phyloP scores from a whole-genome alignment of 371 early-diverging fungal genomes.

The Mucor mucedo region DNA sequence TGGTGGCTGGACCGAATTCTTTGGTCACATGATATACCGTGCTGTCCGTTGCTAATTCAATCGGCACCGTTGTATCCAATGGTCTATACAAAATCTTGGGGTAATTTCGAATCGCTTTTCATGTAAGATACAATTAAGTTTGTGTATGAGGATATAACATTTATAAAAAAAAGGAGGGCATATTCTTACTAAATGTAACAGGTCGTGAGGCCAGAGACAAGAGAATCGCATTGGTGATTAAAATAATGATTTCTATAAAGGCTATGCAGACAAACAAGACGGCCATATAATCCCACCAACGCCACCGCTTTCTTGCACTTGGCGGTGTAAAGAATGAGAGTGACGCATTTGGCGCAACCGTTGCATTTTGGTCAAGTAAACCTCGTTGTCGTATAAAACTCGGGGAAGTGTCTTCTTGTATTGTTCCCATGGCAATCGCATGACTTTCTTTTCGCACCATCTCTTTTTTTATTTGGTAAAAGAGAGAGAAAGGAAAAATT shows the following conservation, averaged over 20 bases:
- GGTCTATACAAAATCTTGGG: slow-evolving; percentile 55
- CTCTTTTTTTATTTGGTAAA: background rate
- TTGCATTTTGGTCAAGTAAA: background rate
- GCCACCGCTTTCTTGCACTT: slow-evolving; percentile 7
- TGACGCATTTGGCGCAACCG: no score
- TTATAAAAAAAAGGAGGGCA: no score
- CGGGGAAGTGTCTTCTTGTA: background rate
- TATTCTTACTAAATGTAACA: slow-evolving; percentile 20
- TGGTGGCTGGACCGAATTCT: slow-evolving; percentile 67
- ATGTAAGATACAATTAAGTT: background rate
- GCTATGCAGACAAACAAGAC: slow-evolving; percentile 2
- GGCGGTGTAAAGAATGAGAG: no score
- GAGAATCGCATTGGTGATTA: slow-evolving; percentile 4
- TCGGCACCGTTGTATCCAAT: slow-evolving; percentile 42
- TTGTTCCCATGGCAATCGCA: slow-evolving; percentile 1
- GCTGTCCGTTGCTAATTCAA: slow-evolving; percentile 21
- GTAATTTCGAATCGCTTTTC: slow-evolving; percentile 30
- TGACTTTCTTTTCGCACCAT: background rate
- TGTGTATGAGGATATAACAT: no score
- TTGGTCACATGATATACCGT: slow-evolving; percentile 68
- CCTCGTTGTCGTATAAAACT: slow-evolving; percentile 11
- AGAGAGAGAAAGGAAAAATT: background rate
- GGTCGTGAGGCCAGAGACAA: slow-evolving; percentile 14
- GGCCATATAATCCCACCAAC: slow-evolving; percentile 26
- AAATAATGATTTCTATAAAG: slow-evolving; percentile 13